These are phyloP conservation scores for Ceratobasidium sp. DNA, from an alignment of 1,284 basidiomycete genomes.

Conservation along the genomic window DNA sequence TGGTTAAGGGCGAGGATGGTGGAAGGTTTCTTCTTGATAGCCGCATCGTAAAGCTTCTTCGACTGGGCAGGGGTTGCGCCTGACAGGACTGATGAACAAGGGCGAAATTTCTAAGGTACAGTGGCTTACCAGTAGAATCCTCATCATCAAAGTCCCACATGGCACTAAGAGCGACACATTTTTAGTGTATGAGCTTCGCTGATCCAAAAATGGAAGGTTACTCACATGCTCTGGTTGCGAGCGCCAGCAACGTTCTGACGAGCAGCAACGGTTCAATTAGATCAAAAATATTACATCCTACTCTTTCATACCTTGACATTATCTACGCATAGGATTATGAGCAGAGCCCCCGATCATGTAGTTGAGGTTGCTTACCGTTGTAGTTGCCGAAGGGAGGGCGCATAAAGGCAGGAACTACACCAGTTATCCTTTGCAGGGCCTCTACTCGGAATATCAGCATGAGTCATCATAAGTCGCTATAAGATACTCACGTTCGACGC, in stretches of 20 bases:
- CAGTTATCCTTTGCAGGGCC: conserved; percentile 45
- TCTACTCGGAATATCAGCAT: conserved; percentile 27
- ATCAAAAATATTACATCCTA: no score
- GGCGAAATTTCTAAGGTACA: neutral
- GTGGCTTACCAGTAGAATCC: conserved; percentile 39
- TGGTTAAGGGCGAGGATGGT: conserved; percentile 48
- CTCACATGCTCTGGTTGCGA: conserved; percentile 38
- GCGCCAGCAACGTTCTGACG: conserved; percentile 34
- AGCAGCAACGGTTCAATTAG: no score
- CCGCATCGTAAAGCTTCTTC: conserved; percentile 24
- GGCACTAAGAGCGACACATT: conserved; percentile 11
- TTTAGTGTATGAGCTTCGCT: neutral
- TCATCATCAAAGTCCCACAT: conserved; percentile 48
- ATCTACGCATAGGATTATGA: neutral
- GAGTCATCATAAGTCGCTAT: neutral
- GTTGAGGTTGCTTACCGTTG: conserved; percentile 44
- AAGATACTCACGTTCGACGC: conserved; percentile 27
- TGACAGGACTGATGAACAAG: neutral
- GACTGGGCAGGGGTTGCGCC: conserved; percentile 22
- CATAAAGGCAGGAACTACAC: conserved; percentile 48
- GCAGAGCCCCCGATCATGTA: neutral
- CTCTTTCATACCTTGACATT: conserved; percentile 10
- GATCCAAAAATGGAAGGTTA: neutral
- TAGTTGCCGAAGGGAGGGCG: conserved; percentile 50
- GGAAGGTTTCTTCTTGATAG: conserved; percentile 26